Base-by-base conservation (phyloP, 2,329 filamentous ascomycete species). In the Exophiala dermatitidis region DNA sequence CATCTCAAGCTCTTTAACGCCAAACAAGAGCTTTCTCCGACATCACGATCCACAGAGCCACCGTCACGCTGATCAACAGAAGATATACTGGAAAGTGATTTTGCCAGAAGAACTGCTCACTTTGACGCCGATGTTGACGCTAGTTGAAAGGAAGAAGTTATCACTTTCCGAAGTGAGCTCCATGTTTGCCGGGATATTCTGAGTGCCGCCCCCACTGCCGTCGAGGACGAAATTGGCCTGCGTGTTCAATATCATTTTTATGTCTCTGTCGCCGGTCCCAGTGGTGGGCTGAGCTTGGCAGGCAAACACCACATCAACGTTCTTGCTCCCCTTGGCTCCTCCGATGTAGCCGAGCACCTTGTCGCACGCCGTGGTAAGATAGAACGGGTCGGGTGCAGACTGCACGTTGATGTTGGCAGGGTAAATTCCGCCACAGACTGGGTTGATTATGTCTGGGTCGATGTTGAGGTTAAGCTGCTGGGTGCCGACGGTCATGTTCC, bases 381-480 rank as follows among this genome's bases (percentile, higher is more conserved):
- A 53, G 50, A 55, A 55, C 28, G 52, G 49, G 37, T 55, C 52
- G 1, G 56, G 52, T 37, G 48, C 42, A 7, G 8, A 44, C 40
- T 55, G 29, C 12, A 58, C 50, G 26, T 53, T 58, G 52, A 58
- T 46, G 42, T 55, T 54, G 31, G 56, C 56, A 34, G 43, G 37
- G 30, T 53, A 55, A 7, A 53, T 49, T 5, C 56, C 52, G 28
- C 56, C 50, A 36, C 56, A 58, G 19, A 36, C 29, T 1, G 56
- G 52, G 29, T 55, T 55, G 42, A 69, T 67, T 30, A 67, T 61
- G 19, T 62, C 59, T 12, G 66, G 68, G 47, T 69, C 61, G 46
- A 58, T 31, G 60, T 59, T 60, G 30, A 48, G 54, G 29, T 45
- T 31, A 10, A 54, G 47, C 41, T 40, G 33, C 12, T 43, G 40